Evolutionary conservation across 1,284 basidiomycete genomes (phyloP), one percentile per base, ranked within the genome.

Genomic region (Calocybe gambosa): DNA sequence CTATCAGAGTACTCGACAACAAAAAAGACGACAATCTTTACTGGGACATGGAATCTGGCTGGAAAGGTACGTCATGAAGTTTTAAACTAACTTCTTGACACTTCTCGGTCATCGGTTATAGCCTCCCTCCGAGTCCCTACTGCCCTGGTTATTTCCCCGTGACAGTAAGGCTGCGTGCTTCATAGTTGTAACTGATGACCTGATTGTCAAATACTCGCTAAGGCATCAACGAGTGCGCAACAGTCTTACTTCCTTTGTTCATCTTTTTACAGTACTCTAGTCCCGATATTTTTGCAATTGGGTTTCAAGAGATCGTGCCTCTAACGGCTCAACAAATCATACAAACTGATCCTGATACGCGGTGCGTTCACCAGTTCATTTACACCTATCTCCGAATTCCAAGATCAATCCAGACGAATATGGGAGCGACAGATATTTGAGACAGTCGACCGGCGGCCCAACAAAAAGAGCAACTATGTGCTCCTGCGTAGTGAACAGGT

Each of bases 231-330:
- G 83, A 87, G 85, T 89, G 61, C 54, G 77, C 62, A 13, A 15
- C 19, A 10, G 1, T 33, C 8, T 8, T 3, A 21, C 23, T 29
- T 19, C 13, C 21, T 23, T 29, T 15, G 15, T 13, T 36, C n/a
- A 18, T 18, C 38, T 21, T 20, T 37, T 46, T 39, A 50, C 51
- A 38, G 44, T 38, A 26, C 39, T 37, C 12, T 50, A 93, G 90
- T 39, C 90, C 93, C 6, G 93, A 96, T 62, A 80, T 97, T 49
- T 85, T 95, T 60, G 84, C 84, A n/a, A 69, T 97, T 25, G 91
- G 89, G 1, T 97, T 99, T 60, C 96, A 99, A 66, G 96, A 99
- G 66, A 93, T 99, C 45, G 96, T 99, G 0, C 93, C 93, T 31
- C 76, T 99, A 35, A 97, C 91, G 5, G 92, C 96, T 3, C 92